Evolutionary conservation across 192 early-diverging fungal species (phyloP).

Genomic region (Mortierella alpina): DNA sequence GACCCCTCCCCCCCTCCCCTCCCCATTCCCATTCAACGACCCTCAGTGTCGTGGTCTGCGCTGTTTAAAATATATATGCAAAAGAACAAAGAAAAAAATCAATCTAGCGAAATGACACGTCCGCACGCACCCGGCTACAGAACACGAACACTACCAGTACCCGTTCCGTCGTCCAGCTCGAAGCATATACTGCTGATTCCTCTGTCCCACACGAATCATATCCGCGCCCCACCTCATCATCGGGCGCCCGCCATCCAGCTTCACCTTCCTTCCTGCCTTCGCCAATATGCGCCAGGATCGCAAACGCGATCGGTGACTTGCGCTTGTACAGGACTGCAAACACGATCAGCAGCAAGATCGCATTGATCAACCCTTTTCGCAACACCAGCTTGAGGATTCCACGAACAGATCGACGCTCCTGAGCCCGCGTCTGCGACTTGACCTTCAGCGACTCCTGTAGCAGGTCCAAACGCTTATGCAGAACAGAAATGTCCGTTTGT

Average conservation of each 20-base stretch:
- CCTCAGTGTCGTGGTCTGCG: no score
- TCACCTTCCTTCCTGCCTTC: slow-evolving; percentile 39
- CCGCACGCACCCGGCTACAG: no score
- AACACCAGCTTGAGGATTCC: slow-evolving; percentile 38
- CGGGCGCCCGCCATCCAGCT: slow-evolving; percentile 39
- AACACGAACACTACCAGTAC: slow-evolving; percentile 17
- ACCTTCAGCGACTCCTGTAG: slow-evolving; percentile 48
- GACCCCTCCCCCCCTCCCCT: no score
- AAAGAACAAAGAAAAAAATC: no score
- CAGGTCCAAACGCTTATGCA: slow-evolving; percentile 42
- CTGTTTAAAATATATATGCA: no score
- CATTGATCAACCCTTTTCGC: slow-evolving; percentile 47
- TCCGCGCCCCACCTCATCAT: slow-evolving; percentile 37
- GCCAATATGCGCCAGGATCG: slow-evolving; percentile 38
- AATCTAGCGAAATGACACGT: no score
- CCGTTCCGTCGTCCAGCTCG: slow-evolving; percentile 45
- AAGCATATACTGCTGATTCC: slow-evolving; percentile 25
- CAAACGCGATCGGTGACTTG: slow-evolving; percentile 44
- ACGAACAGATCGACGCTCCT: slow-evolving; percentile 27
- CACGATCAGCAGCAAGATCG: slow-evolving; percentile 36
- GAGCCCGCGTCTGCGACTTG: slow-evolving; percentile 24
- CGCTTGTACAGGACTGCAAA: slow-evolving; percentile 51
- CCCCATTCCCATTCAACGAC: no score
- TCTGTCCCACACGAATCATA: slow-evolving; percentile 15
- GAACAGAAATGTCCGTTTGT: slow-evolving; percentile 44